Percentiles rank a stretch among this genome's conserved stretches.
Evolutionary conservation across 2,329 filamentous ascomycete genomes (phyloP).

Genomic region (Alternaria novae-zelandiae): DNA sequence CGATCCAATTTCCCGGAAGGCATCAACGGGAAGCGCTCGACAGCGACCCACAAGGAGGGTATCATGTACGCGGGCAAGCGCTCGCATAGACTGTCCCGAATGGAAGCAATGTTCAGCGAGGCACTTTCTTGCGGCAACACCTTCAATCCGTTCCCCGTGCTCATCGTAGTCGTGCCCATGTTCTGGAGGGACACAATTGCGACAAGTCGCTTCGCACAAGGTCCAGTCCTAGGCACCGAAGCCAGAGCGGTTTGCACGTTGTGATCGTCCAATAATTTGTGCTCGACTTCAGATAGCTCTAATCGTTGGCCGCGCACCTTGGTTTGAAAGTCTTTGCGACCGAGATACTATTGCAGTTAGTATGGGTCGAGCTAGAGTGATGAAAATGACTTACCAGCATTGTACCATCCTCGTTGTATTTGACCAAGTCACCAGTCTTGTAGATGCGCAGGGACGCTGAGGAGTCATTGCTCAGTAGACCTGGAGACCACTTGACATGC

Average conservation of each 20-base stretch:
- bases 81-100: conserved; percentile 39
- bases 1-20: conserved; percentile 44
- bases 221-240: conserved; percentile 34
- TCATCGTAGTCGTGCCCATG: background rate
- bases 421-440: conserved; percentile 48
- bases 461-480: conserved; percentile 1
- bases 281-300: conserved; percentile 55
- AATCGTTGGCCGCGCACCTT: conserved; percentile 54
- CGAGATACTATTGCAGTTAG: conserved; percentile 24
- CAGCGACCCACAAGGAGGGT: conserved; percentile 40
- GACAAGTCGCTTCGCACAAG: conserved; percentile 42
- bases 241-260: conserved; percentile 38
- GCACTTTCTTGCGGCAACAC: conserved; percentile 31
- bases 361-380: background rate
- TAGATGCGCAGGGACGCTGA: conserved; percentile 27
- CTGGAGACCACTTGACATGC: conserved; percentile 29
- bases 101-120: conserved; percentile 27
- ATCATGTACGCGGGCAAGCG: conserved; percentile 44
- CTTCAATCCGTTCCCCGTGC: conserved; percentile 10
- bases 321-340: conserved; percentile 42
- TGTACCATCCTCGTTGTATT: conserved; percentile 45
- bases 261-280: conserved; percentile 46
- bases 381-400: conserved; percentile 17
- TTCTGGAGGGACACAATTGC: conserved; percentile 36
- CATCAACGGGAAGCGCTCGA: conserved; percentile 39